phyloP scores from a whole-genome alignment of 306 rosid genomes.

The Aeschynomene evenia region DNA sequence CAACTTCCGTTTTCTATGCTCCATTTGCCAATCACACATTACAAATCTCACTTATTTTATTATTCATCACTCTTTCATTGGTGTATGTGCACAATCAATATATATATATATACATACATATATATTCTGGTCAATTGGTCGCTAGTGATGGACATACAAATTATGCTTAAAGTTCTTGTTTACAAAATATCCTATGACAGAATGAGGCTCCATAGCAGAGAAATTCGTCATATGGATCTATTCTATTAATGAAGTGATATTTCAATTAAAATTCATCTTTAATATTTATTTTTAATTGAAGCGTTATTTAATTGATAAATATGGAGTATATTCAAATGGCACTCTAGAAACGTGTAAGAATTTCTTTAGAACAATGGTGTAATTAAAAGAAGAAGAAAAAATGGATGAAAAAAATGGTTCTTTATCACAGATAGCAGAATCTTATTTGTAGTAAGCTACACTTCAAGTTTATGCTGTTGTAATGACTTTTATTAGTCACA shows the following conservation, averaged over 20 bases:
- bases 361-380: too few relatives aligned
- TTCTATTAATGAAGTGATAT: too few relatives aligned
- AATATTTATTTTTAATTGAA: too few relatives aligned
- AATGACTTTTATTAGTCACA: not conserved
- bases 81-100: not conserved
- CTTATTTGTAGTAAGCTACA: not conserved
- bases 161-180: not conserved
- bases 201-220: too few relatives aligned
- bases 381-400: too few relatives aligned
- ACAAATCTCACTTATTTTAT: not conserved
- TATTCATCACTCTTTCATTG: not conserved
- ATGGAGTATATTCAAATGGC: too few relatives aligned
- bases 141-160: not conserved
- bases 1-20: not conserved
- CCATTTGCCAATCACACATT: not conserved
- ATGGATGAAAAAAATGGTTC: not conserved
- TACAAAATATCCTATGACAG: not conserved
- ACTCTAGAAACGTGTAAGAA: too few relatives aligned
- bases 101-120: too few relatives aligned
- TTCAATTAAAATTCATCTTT: too few relatives aligned
- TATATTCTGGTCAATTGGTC: not conserved
- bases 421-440: conserved; percentile 1
- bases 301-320: too few relatives aligned
- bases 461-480: not conserved
- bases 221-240: too few relatives aligned